Base-by-base conservation (phyloP, 2,329 filamentous ascomycete species). In the Cercospora canescens region DNA sequence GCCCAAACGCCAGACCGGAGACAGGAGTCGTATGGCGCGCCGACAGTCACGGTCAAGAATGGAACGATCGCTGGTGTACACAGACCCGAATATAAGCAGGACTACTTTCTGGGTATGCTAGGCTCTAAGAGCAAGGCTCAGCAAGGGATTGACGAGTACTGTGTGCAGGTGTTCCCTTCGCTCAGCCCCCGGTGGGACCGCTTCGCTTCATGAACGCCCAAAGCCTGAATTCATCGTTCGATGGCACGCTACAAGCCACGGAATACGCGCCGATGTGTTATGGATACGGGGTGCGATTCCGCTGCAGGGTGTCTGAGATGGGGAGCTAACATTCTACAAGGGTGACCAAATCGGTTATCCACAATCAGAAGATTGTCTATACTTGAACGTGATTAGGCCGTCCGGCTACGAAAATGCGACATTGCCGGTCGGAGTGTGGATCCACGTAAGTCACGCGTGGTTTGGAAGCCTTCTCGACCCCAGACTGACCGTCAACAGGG, bases 341-440 rank as follows among this genome's bases (percentile, higher is more conserved):
- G 68, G 70, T 24, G 74, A 75, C 41, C 70, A 73, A 68, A 67
- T 74, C 37, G 72, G 72, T 67, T 68, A 81, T 74, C 66, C 79
- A 67, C 76, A 79, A 73, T 68, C 79, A 11, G 88, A 89, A 71
- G 85, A 89, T 71, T 90, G 88, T 67, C 79, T 90, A 4, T 87
- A 86, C 52, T 77, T 90, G 67, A 90, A 89, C 70, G 81, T 90
- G 7, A 79, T 90, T 28, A 82, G 87, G 3, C 86, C 87, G 0
- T 76, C 82, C 8, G 82, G 83, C 6, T 75, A 75, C 35, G 77
- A 82, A 4, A 74, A 79, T 8, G 67, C 75, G 34, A 80, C 76
- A 11, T 79, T 90, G 2, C 87, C 87, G 0, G 84, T 89, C 6
- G 73, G 81, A 11, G 80, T 88, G 1, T 91, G 88, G 87, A 86